A percentile compares a stretch with the other conserved stretches of the same genome.
Conservation (phyloP, 495 filamentous ascomycete genomes). For the Lepidopterella palustris region DNA sequence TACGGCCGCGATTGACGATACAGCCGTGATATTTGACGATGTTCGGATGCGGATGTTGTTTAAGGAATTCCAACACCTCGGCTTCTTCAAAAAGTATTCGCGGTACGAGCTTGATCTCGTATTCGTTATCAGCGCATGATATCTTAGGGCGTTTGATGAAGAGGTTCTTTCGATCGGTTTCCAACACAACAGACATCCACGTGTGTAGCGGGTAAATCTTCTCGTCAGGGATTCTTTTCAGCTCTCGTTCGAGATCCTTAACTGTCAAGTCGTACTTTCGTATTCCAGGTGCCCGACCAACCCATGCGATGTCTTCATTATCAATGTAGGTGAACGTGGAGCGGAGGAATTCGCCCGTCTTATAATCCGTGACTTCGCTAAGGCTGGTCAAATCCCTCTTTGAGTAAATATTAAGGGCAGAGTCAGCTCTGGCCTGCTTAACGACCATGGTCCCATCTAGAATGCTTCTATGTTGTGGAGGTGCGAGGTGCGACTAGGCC, state of each 20-base stretch:
- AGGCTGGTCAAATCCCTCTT: constrained; percentile 2
- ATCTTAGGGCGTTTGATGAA: constrained; percentile 14
- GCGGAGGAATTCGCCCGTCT: constrained; percentile 5
- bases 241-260: constrained; percentile 2
- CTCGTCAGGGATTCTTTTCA: constrained; percentile 7
- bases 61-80: constrained; percentile 12
- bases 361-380: constrained; percentile 3
- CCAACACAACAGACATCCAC: constrained; percentile 2
- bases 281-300: constrained; percentile 2
- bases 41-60: constrained; percentile 4
- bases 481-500: no score
- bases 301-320: not conserved
- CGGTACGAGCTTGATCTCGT: constrained; percentile 9
- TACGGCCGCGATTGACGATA: constrained; percentile 7
- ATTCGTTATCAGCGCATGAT: constrained; percentile 7
- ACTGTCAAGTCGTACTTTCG: constrained; percentile 10
- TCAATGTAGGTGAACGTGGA: constrained; percentile 4
- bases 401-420: not conserved
- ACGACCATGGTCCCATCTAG: not conserved
- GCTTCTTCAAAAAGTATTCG: constrained; percentile 14
- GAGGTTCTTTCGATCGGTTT: constrained; percentile 9
- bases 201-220: constrained; percentile 9
- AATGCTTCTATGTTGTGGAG: not conserved
- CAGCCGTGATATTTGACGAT: constrained; percentile 13
- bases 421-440: not conserved